phyloP scores from a whole-genome alignment of 1,139 yeast genomes.

The Hansenula lynferdii region DNA sequence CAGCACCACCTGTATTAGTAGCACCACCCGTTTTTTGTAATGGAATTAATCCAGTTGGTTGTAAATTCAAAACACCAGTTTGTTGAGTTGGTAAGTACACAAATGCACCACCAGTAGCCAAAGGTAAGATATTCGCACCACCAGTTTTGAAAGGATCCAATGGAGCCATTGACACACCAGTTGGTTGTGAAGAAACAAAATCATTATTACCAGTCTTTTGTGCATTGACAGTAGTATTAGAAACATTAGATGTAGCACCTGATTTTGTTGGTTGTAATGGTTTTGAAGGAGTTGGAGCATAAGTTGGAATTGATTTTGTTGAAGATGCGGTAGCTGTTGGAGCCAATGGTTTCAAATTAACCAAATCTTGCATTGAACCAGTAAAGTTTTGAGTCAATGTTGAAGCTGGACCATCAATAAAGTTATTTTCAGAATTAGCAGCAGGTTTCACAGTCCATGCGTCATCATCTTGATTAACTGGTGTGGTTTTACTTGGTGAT shows the following conservation, averaged over 20 bases:
- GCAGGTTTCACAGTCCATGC: slow-evolving; percentile 93
- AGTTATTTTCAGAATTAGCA: slow-evolving; percentile 37
- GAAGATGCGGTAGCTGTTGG: slow-evolving; percentile 32
- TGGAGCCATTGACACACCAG: slow-evolving; percentile 36
- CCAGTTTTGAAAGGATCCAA: slow-evolving; percentile 47
- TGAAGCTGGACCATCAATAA: slow-evolving; percentile 10
- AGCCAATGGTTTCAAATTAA: slow-evolving; percentile 68
- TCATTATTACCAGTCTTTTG: slow-evolving; percentile 35
- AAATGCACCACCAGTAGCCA: slow-evolving; percentile 32
- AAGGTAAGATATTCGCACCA: slow-evolving; percentile 37
- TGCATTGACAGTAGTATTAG: slow-evolving; percentile 29
- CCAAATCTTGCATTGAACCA: slow-evolving; percentile 82
- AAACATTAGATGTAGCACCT: slow-evolving; percentile 27
- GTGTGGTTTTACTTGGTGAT: too few species aligned
- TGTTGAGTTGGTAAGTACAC: slow-evolving; percentile 36
- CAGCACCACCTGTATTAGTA: too few species aligned
- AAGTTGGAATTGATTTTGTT: slow-evolving; percentile 30
- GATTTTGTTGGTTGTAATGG: slow-evolving; percentile 52
- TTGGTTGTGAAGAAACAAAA: slow-evolving; percentile 31
- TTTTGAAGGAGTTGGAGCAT: slow-evolving; percentile 27
- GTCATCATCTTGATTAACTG: too few species aligned
- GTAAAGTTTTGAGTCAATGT: slow-evolving; percentile 49
- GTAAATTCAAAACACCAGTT: slow-evolving; percentile 28
- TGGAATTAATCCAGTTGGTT: slow-evolving; percentile 36
- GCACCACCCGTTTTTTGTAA: slow-evolving; percentile 51